Evolutionary conservation across 1,139 yeast genomes (phyloP), one percentile per base, ranked within the genome.

Genomic region (Kodamaea arcana): DNA sequence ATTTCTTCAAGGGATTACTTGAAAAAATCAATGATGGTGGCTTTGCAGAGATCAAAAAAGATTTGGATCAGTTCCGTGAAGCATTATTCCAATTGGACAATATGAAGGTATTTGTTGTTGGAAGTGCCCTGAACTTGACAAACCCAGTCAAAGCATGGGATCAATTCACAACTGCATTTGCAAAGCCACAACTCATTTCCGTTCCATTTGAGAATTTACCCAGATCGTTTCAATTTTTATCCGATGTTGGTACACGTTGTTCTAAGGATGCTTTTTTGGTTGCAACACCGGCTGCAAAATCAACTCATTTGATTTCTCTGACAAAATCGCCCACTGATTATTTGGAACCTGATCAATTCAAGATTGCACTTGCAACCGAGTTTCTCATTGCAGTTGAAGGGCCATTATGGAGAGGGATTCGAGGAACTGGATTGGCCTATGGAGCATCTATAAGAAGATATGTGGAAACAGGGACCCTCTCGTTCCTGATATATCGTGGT

Each of bases 341-440:
- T 50, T 57, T 69, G 20, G 72, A 83, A 37, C 72, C 74, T 12
- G 97, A 90, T 48, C 66, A 80, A 27, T 80, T 84, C 35, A 80
- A 81, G 18, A 71, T 92, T 31, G 73, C 82, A 0, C 69, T 92
- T 15, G 87, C 92, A 6, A 72, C 83, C 9, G 90, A 84, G 39
- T 84, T 81, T 51, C 66, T 94, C 41, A 83, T 82, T 46, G 84
- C 90, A 20, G 87, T 87, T 16, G 99, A 94, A 58, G 99, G 99
- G 1, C 97, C 98, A 25, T 82, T 92, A 46, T 92, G 98, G 97
- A 76, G 88, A 52, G 95, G 94, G 33, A 85, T 94, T 27, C 77
- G 99, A 60, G 99, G 99, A 26, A 76, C 90, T 1, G 99, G 99
- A 2, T 68, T 87, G 35, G 97, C 97, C 0, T 94, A 94, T 57